Conservation (phyloP, 169 alveolate species). For the Plasmodium knowlesi region DNA sequence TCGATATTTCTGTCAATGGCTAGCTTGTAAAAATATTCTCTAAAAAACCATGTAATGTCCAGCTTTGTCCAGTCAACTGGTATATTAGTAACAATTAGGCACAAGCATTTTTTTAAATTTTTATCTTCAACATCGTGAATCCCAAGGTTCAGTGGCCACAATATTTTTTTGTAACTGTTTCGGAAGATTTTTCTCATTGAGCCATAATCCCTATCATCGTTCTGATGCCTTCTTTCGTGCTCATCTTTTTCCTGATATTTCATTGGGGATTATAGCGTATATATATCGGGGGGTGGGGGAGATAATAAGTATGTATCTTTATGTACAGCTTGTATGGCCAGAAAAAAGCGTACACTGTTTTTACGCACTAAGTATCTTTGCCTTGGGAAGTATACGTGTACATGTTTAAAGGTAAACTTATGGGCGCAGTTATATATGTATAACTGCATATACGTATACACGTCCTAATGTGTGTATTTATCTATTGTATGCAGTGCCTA, state of each 20-base stretch:
- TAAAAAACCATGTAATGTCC: conserved; percentile 59
- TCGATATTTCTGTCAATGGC: conserved; percentile 30
- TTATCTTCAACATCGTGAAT: conserved; percentile 63
- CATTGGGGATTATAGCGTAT: conserved; percentile 13
- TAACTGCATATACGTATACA: neutral
- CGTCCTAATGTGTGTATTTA: neutral
- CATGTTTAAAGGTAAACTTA: neutral
- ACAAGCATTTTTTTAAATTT: conserved; percentile 31
- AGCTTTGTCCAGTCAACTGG: conserved; percentile 59
- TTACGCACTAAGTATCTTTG: neutral
- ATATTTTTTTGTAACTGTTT: conserved; percentile 21
- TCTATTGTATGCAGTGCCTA: neutral
- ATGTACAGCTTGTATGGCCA: neutral
- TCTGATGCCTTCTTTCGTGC: conserved; percentile 5
- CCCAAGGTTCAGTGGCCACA: conserved; percentile 60
- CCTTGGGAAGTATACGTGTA: neutral
- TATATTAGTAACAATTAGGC: conserved; percentile 41
- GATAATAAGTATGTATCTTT: neutral
- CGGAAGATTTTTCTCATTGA: conserved; percentile 8
- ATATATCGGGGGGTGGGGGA: neutral
- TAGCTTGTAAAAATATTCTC: conserved; percentile 64
- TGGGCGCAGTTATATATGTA: neutral
- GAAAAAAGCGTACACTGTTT: neutral
- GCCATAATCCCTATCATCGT: conserved; percentile 38
- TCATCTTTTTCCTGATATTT: conserved; percentile 23